A percentile compares a stretch with the other conserved stretches of the same genome.
These are phyloP conservation scores for Coprinellus micaceus DNA, from an alignment of 768 basidiomycete species.

Conservation along the genomic window DNA sequence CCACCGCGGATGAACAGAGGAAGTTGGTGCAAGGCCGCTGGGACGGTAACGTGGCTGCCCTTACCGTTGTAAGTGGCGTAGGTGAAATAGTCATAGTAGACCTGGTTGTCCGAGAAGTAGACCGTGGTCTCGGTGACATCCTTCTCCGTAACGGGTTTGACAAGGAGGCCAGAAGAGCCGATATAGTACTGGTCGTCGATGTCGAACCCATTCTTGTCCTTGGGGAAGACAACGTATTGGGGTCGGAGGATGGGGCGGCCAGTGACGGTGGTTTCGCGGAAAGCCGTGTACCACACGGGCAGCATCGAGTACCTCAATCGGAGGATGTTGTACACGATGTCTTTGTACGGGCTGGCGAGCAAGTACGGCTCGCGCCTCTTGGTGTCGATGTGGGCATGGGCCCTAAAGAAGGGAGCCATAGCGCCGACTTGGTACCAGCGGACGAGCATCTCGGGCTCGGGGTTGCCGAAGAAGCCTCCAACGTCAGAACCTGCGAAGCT, in stretches of 20 bases:
- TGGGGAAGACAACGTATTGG: constrained; percentile 93
- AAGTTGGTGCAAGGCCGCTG: constrained; percentile 73
- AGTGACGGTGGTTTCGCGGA: constrained; percentile 78
- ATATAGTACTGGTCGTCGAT: constrained; percentile 95
- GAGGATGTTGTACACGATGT: constrained; percentile 73
- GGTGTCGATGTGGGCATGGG: constrained; percentile 96
- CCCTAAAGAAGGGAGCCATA: constrained; percentile 97
- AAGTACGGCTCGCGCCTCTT: constrained; percentile 96
- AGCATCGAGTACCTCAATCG: constrained; percentile 82
- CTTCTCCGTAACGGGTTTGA: constrained; percentile 83
- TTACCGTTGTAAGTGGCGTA: constrained; percentile 64
- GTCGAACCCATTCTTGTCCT: constrained; percentile 79
- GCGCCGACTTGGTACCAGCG: constrained; percentile 97
- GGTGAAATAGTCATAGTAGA: constrained; percentile 94
- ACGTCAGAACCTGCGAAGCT: constrained; percentile 92
- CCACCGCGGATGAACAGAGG: constrained; percentile 90
- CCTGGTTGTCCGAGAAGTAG: constrained; percentile 86
- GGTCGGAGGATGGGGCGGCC: constrained; percentile 87
- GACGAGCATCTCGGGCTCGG: constrained; percentile 89
- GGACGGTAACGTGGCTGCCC: constrained; percentile 69
- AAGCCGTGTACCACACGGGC: constrained; percentile 97
- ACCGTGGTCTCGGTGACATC: constrained; percentile 66
- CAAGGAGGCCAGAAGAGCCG: constrained; percentile 81
- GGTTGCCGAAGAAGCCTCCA: constrained; percentile 98
- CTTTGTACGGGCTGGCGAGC: constrained; percentile 84